Evolutionary conservation across 495 filamentous ascomycete genomes (phyloP), one percentile per base, ranked within the genome.

Genomic region (Xylaria castorea): DNA sequence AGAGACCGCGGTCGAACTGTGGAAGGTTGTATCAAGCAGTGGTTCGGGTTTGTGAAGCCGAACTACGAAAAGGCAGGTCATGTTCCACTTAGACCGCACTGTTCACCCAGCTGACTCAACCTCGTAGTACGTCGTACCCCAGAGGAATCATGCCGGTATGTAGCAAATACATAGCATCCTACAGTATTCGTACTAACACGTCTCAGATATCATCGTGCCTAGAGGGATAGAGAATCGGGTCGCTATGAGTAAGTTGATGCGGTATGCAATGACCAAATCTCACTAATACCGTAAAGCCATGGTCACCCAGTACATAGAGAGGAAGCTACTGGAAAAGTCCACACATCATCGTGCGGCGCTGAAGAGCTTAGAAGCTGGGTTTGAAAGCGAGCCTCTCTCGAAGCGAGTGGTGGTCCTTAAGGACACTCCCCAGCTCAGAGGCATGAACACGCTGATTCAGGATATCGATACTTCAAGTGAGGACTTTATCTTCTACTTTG

Each of bases 401-500:
- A 74, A 87, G 0, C 93, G 92, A 74, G 91, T 96, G 42, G 79
- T 91, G 5, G 77, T 95, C 20, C 84, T 98, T 70, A 82, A 89
- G 30, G 86, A 92, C 71, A 96, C 91, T 0, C 86, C 89, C 6
- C 95, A 99, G 79, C 84, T 98, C 51, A 81, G 87, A 40, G 95
- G 89, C 27, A 97, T 99, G 89, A 95, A 92, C 80, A 97, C 95
- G 0, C 91, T 98, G 64, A 89, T 99, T 38, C 93, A 95, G 76
- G 87, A 94, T 77, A 92, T 92, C 30, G 87, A 91, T 53, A 95
- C 92, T 1, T 83, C 90, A 14, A 88, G 92, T 51, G 96, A 97
- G 73, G 94, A 98, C 73, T 98, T 97, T 78, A 93, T 97, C 68
- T 98, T 98, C 81, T 97, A 97, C 80, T 97, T 98, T 76, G 93